A percentile compares a stretch with the other conserved stretches of the same genome.
Conservation (phyloP, 1,284 basidiomycete species). For the Cryptococcus deneoformans region DNA sequence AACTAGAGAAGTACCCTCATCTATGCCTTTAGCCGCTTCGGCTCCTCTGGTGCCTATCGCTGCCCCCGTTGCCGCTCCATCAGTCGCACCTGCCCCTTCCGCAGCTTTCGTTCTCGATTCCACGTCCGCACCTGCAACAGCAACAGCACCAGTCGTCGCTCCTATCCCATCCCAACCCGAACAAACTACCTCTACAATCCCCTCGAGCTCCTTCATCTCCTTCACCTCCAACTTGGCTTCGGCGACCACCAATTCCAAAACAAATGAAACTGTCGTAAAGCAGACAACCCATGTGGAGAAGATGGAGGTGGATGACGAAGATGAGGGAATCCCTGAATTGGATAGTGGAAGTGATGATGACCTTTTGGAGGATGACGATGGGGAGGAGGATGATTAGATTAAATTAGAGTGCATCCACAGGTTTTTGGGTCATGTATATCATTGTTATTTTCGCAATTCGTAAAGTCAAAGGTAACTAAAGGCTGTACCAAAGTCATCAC, state of each 20-base stretch:
- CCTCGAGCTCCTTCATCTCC: conserved; percentile 9
- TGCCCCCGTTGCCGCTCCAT: neutral
- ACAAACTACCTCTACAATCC: neutral
- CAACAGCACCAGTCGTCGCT: neutral
- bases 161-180: neutral
- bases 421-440: no score
- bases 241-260: neutral
- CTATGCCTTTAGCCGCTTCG: neutral
- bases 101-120: neutral
- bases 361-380: conserved; percentile 43
- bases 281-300: conserved; percentile 12
- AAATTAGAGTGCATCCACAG: no score
- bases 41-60: neutral
- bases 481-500: no score
- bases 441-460: no score
- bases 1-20: neutral
- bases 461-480: no score
- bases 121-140: neutral
- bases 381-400: conserved; percentile 17
- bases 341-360: conserved; percentile 41
- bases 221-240: conserved; percentile 6
- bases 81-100: neutral
- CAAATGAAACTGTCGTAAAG: conserved; percentile 1
- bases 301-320: conserved; percentile 54
- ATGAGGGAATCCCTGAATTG: conserved; percentile 55